phyloP scores from a whole-genome alignment of 768 basidiomycete genomes.

The Flagelloscypha sp. region DNA sequence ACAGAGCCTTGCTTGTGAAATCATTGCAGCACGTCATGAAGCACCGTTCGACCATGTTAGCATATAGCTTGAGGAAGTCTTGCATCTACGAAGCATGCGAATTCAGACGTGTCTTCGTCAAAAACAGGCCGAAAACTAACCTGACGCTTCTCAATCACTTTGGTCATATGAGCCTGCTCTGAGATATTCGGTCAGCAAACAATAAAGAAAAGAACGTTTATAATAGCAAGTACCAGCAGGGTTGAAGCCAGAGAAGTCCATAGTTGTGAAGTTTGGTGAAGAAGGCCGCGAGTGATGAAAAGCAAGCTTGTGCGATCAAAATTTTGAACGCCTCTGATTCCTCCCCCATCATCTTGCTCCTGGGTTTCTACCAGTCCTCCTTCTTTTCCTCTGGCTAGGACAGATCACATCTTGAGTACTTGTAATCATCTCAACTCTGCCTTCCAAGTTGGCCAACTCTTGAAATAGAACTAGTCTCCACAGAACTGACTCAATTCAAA shows the following conservation, averaged over 20 bases:
- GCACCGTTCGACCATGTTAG: slow-evolving; percentile 90
- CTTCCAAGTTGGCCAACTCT: no score
- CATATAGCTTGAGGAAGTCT: slow-evolving; percentile 94
- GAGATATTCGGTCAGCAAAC: no score
- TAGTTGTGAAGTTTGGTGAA: slow-evolving; percentile 23
- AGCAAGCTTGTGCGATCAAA: slow-evolving; percentile 5
- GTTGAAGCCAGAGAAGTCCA: slow-evolving; percentile 92
- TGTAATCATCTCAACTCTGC: no score
- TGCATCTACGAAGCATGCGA: slow-evolving; percentile 64
- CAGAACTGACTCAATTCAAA: slow-evolving; percentile 4
- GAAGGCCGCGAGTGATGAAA: slow-evolving; percentile 8
- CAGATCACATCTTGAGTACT: slow-evolving; percentile 6
- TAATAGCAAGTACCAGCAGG: no score
- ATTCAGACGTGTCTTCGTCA: slow-evolving; percentile 3
- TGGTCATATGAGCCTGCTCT: slow-evolving; percentile 95
- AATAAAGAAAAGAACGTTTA: no score
- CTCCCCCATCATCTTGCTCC: slow-evolving; percentile 2
- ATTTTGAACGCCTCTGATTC: slow-evolving; percentile 1
- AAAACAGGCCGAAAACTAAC: slow-evolving; percentile 28
- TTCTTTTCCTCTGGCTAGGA: slow-evolving; percentile 5
- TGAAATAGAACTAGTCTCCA: slow-evolving; percentile 1
- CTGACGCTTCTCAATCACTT: slow-evolving; percentile 95
- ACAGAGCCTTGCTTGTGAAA: slow-evolving; percentile 91
- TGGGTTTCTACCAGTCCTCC: slow-evolving; percentile 6
- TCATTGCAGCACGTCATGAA: slow-evolving; percentile 95